phyloP scores from a whole-genome alignment of 345 rosid species.

The Sapria himalayana region DNA sequence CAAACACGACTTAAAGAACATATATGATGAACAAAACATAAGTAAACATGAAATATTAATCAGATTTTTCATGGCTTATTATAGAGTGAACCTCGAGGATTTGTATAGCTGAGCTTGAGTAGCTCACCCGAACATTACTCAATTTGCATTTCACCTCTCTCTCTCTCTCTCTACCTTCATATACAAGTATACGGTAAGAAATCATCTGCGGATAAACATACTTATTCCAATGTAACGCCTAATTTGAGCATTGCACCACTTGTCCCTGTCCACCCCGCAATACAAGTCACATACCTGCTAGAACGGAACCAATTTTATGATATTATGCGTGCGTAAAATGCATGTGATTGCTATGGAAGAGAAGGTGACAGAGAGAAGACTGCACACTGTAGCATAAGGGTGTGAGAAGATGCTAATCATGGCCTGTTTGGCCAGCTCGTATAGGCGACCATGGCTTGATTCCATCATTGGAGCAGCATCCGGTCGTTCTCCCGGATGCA shows the following conservation, averaged over 20 bases:
- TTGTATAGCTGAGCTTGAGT: too few species aligned
- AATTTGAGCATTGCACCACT: slow-evolving; percentile 58
- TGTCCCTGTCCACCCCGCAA: slow-evolving; percentile 52
- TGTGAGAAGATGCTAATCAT: slow-evolving; percentile 70
- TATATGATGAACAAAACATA: too few species aligned
- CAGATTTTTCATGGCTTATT: too few species aligned
- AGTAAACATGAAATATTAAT: too few species aligned
- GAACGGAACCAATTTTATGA: slow-evolving; percentile 1
- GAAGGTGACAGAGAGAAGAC: neutral
- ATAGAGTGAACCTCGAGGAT: too few species aligned
- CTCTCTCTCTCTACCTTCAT: too few species aligned
- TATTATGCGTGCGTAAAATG: too few species aligned
- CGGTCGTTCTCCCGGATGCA: too few species aligned
- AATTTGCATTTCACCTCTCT: too few species aligned
- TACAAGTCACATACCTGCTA: slow-evolving; percentile 79
- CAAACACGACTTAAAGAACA: too few species aligned
- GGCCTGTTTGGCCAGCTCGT: slow-evolving; percentile 64
- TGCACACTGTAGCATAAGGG: slow-evolving; percentile 58
- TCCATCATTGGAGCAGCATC: slow-evolving; percentile 27
- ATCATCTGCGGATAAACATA: slow-evolving; percentile 12
- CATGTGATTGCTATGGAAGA: neutral
- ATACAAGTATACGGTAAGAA: too few species aligned
- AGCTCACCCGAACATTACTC: too few species aligned
- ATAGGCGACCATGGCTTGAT: slow-evolving; percentile 60
- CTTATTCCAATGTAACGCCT: slow-evolving; percentile 74